Evolutionary conservation across 1,139 yeast genomes (phyloP), one percentile per base, ranked within the genome.

Genomic region (Kurtzmaniella quercitrusa): DNA sequence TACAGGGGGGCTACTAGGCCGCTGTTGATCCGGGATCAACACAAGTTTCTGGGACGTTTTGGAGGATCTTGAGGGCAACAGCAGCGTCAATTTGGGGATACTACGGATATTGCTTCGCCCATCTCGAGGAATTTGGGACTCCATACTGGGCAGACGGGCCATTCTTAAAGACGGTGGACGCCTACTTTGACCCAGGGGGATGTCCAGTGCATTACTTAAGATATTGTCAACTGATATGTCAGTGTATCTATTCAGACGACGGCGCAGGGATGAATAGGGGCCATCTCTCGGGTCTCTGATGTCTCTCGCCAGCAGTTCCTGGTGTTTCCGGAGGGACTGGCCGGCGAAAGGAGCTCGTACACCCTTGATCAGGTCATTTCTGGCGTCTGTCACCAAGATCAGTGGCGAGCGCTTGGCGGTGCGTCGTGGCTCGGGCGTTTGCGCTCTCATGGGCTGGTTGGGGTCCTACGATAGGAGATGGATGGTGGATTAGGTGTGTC

Each of bases 381-480:
- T 72, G 3, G 86, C 80, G 65, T 91, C 98, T 0, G 97, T 91
- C 34, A 91, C 98, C 44, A 91, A 71, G 58, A 91, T 91, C 1
- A 96, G 88, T 6, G 98, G 97, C 23, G 96, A 86, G 54, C 97
- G 68, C 54, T 86, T 86, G n/a, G 94, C 90, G 2, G 88, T 82
- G 7, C 90, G 85, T 44, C 79, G 29, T 64, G 23, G 27, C 25
- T 36, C 38, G 27, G 36, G 36, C 10, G 18, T 14, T 31, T 36
- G 25, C 16, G 38, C 19, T 21, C 27, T 18, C 38, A 36, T 36
- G 12, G 31, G 31, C 31, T 27, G 10, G 3, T 11, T 27, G 14
- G 31, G n/a, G 31, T 27, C 31, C 31, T 10, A 27, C 12, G 14
- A 5, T 4, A 27, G 31, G 31, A 11, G 31, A n/a, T 11, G 14